These are phyloP conservation scores for Globisporangium paroecandrum DNA, from an alignment of 352 stramenopile species.

Conservation along the genomic window DNA sequence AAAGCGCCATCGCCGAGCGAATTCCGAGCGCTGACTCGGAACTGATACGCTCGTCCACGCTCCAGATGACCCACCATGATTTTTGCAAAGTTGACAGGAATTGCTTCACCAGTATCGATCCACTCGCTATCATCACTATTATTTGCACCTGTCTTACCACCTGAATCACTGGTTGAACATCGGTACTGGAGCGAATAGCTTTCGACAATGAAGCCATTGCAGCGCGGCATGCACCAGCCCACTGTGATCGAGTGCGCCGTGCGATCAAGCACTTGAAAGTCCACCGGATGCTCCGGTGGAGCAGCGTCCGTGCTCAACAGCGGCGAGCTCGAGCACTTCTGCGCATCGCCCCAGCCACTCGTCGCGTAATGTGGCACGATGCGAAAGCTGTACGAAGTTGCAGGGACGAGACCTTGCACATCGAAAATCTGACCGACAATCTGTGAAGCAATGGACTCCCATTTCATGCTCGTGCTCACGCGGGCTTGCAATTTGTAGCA, in stretches of 20 bases:
- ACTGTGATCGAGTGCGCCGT: slow-evolving; percentile 34
- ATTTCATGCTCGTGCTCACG: slow-evolving; percentile 34
- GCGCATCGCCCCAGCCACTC: slow-evolving; percentile 31
- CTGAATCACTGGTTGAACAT: background rate
- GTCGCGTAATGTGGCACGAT: slow-evolving; percentile 43
- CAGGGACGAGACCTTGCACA: slow-evolving; percentile 30
- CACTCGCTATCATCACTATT: background rate
- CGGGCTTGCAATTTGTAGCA: slow-evolving; percentile 41
- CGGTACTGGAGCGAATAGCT: slow-evolving; percentile 22
- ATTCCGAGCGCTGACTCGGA: slow-evolving; percentile 25
- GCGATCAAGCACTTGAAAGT: slow-evolving; percentile 32
- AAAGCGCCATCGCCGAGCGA: slow-evolving; percentile 21
- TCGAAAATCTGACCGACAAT: slow-evolving; percentile 24
- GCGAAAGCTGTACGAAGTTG: slow-evolving; percentile 46
- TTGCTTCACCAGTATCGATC: slow-evolving; percentile 3
- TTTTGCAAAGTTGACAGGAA: slow-evolving; percentile 20
- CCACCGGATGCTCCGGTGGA: slow-evolving; percentile 33
- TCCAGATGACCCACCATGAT: slow-evolving; percentile 12
- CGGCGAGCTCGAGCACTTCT: slow-evolving; percentile 27
- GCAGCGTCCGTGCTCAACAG: slow-evolving; percentile 28
- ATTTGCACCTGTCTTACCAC: background rate
- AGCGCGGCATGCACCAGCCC: slow-evolving; percentile 42
- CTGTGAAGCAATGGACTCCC: slow-evolving; percentile 23
- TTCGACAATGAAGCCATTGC: slow-evolving; percentile 42
- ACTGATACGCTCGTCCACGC: slow-evolving; percentile 15